These are phyloP conservation scores for Medicago lupulina DNA, from an alignment of 306 rosid genomes.

Conservation along the genomic window DNA sequence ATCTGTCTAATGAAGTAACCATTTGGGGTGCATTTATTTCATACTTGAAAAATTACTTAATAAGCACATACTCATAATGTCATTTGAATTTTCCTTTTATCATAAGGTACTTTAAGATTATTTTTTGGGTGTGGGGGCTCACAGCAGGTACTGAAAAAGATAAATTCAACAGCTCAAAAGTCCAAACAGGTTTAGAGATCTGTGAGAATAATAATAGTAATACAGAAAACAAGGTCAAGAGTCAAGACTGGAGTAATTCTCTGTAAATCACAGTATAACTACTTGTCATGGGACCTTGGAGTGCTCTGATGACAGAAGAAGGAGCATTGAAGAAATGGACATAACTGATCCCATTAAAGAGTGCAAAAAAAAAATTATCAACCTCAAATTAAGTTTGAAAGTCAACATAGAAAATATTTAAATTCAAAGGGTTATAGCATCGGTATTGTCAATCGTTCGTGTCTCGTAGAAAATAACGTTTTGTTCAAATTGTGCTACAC, in stretches of 20 bases:
- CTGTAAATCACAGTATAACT: conserved; percentile 23
- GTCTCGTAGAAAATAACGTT: too few species aligned
- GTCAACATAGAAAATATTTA: conserved; percentile 21
- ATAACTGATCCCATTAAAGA: conserved; percentile 6
- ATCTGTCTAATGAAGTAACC: neutral
- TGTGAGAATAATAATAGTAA: conserved; percentile 1
- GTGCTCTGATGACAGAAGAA: neutral
- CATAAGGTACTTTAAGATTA: too few species aligned
- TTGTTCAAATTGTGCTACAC: too few species aligned
- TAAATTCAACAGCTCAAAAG: neutral
- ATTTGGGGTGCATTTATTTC: conserved; percentile 22
- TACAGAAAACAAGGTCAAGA: conserved; percentile 22
- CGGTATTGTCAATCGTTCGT: neutral
- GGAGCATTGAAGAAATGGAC: conserved; percentile 13
- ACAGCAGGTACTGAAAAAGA: too few species aligned
- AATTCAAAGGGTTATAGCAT: conserved; percentile 29
- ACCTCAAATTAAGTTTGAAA: conserved; percentile 41
- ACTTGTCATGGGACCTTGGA: too few species aligned
- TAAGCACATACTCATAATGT: neutral
- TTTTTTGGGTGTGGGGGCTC: too few species aligned
- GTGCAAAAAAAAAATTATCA: neutral
- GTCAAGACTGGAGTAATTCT: conserved; percentile 13
- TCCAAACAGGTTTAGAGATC: conserved; percentile 22
- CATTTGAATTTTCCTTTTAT: too few species aligned
- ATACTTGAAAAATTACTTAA: neutral